These are phyloP conservation scores for Aspergillus proliferans DNA, from an alignment of 2,329 filamentous ascomycete species.

Conservation along the genomic window DNA sequence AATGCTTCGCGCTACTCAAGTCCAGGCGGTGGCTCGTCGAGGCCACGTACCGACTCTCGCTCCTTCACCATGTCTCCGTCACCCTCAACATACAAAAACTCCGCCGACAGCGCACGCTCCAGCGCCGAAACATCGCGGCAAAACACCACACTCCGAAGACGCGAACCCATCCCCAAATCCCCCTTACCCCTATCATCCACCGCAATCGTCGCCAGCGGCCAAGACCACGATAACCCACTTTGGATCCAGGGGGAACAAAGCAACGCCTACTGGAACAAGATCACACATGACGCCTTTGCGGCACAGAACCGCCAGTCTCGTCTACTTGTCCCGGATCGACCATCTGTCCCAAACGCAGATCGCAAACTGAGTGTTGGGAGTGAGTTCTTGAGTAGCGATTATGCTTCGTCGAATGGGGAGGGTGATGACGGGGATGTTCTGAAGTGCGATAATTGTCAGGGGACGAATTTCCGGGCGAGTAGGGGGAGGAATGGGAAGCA, in stretches of 20 bases:
- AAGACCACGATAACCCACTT: constrained; percentile 38
- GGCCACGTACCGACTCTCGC: constrained; percentile 14
- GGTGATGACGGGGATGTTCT: constrained; percentile 45
- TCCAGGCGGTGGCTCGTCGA: constrained; percentile 17
- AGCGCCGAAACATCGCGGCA: constrained; percentile 8
- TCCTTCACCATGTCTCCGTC: constrained; percentile 24
- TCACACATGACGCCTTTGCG: constrained; percentile 34
- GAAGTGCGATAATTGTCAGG: constrained; percentile 54
- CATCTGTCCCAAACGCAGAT: constrained; percentile 12
- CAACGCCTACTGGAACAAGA: constrained; percentile 50
- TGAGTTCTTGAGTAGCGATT: constrained; percentile 51
- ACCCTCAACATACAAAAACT: constrained; percentile 17
- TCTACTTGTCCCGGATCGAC: constrained; percentile 9
- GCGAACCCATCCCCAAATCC: constrained; percentile 5
- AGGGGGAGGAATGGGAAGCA: constrained; percentile 49
- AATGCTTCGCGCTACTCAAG: constrained; percentile 16
- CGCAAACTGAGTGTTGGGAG: constrained; percentile 46
- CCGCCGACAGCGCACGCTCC: constrained; percentile 15
- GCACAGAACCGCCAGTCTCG: constrained; percentile 19
- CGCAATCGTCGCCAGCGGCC: constrained; percentile 18
- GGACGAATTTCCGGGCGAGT: constrained; percentile 57
- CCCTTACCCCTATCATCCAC: constrained; percentile 11
- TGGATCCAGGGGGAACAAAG: constrained; percentile 46
- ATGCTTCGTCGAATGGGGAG: constrained; percentile 35
- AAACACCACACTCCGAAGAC: constrained; percentile 4